phyloP scores from a whole-genome alignment of 73 alveolate genomes.

The Symbiodinium natans region DNA sequence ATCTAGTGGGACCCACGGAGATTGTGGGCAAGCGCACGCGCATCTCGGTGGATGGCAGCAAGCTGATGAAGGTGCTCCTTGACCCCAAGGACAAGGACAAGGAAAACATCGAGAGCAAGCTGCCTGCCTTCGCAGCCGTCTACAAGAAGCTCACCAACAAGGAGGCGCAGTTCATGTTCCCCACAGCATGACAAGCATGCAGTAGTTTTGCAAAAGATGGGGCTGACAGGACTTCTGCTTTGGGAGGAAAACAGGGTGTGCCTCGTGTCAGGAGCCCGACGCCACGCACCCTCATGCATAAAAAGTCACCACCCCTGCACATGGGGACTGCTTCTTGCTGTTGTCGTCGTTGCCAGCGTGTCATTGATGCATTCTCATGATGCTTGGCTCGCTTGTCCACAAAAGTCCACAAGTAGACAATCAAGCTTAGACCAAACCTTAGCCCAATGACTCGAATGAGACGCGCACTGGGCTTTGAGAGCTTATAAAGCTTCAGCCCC shows the following conservation, averaged over 20 bases:
- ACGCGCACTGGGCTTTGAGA: too few species aligned
- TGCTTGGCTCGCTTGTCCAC: too few species aligned
- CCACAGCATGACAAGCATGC: constrained; percentile 22
- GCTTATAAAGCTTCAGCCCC: too few species aligned
- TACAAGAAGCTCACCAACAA: constrained; percentile 97
- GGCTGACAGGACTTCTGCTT: constrained; percentile 16
- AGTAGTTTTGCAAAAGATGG: neutral
- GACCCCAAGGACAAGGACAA: constrained; percentile 94
- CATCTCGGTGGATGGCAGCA: constrained; percentile 40
- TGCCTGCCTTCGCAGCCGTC: constrained; percentile 96
- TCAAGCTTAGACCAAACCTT: too few species aligned
- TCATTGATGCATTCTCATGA: too few species aligned
- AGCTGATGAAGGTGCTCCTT: constrained; percentile 40
- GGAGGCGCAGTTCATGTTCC: constrained; percentile 96
- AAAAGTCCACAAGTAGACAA: too few species aligned
- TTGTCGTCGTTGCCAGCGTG: too few species aligned
- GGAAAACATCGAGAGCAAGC: constrained; percentile 97
- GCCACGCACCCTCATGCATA: too few species aligned
- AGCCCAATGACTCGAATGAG: too few species aligned
- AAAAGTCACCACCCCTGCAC: too few species aligned
- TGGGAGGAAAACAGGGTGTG: neutral
- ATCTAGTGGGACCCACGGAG: constrained; percentile 95
- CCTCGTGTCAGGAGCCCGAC: too few species aligned
- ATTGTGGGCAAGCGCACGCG: constrained; percentile 96
- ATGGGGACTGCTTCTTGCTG: too few species aligned